Evolutionary conservation across 257 asterid genomes (phyloP), one percentile per base, ranked within the genome.

Genomic region (Buddleja alternifolia): DNA sequence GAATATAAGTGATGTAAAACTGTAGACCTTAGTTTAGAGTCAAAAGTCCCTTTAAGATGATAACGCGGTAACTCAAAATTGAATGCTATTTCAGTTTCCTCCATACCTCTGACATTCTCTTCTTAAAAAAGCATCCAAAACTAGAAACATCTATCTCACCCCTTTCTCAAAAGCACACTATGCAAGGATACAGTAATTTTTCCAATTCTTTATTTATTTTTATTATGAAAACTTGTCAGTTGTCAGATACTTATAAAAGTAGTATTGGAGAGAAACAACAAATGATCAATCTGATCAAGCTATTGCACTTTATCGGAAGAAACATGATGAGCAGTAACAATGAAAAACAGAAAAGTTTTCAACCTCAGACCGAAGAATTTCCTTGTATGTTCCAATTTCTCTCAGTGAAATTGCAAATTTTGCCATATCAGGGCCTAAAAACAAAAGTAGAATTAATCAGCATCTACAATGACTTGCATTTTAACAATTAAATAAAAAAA

Each of bases 301-400:
- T 34, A 21, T 53, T 69, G 45, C 47, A 32, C 19, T 11, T 45
- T 32, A 51, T 20, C 24, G 56, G 51, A 59, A 64, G 45, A 69
- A 66, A 56, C 42, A 63, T 46, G 45, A 45, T 56, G 63, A 63
- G 37, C 71, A 64, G 63, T 52, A 60, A 58, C 44, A 46, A 8
- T 4, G 19, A 51, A n/a, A 42, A 14, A 64, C 42, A 66, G 57
- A 72, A 59, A n/a, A 42, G 63, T 21, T 58, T 40, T 55, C 68
- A 61, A 94, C 99, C 97, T 94, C 86, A 53, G 95, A 82, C 71
- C 86, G 96, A 77, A 94, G 99, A 86, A 83, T 76, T 82, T 94
- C 99, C 80, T 89, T 91, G 87, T 91, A 86, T 32, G 86, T 91
- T 83, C 95, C 99, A 42, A 89, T 87, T 80, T 94, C 99, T 81